phyloP scores from a whole-genome alignment of 306 rosid species.

The Gleditsia sinensis region DNA sequence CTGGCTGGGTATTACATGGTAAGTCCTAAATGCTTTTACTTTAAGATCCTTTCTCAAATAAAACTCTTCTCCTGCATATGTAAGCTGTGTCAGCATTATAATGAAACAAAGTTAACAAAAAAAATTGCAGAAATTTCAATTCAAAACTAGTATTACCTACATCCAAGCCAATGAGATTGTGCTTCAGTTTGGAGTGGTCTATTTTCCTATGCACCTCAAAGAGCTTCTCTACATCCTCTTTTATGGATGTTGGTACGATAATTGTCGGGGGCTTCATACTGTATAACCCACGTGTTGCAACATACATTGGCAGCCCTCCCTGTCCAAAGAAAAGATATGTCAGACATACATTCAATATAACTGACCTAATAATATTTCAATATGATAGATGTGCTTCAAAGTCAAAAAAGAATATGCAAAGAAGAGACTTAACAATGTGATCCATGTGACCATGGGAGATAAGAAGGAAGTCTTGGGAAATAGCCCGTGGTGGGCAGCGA shows the following conservation, averaged over 20 bases:
- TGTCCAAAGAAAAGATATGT: slow-evolving; percentile 29
- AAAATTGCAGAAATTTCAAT: slow-evolving; percentile 26
- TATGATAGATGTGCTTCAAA: not conserved
- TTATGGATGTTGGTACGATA: slow-evolving; percentile 71
- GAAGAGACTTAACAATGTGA: slow-evolving; percentile 74
- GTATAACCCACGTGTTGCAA: slow-evolving; percentile 89
- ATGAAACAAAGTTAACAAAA: not conserved
- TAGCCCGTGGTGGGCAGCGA: slow-evolving; percentile 91
- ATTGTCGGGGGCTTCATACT: slow-evolving; percentile 87
- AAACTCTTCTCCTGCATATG: slow-evolving; percentile 76
- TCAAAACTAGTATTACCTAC: slow-evolving; percentile 60
- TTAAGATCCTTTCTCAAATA: slow-evolving; percentile 73
- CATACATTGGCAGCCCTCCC: slow-evolving; percentile 97
- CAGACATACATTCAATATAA: not conserved
- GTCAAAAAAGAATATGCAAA: not conserved
- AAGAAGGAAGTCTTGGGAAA: slow-evolving; percentile 70
- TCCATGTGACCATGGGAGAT: slow-evolving; percentile 98
- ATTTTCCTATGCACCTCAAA: slow-evolving; percentile 82
- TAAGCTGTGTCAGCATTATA: slow-evolving; percentile 18
- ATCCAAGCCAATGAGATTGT: slow-evolving; percentile 81
- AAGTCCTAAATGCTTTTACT: slow-evolving; percentile 85
- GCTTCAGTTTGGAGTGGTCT: slow-evolving; percentile 86
- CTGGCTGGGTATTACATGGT: slow-evolving; percentile 90
- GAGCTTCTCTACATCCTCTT: slow-evolving; percentile 77
- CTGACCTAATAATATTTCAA: slow-evolving; percentile 14